Conservation (phyloP, 2,329 filamentous ascomycete species). For the Phyllosticta citribraziliensis region DNA sequence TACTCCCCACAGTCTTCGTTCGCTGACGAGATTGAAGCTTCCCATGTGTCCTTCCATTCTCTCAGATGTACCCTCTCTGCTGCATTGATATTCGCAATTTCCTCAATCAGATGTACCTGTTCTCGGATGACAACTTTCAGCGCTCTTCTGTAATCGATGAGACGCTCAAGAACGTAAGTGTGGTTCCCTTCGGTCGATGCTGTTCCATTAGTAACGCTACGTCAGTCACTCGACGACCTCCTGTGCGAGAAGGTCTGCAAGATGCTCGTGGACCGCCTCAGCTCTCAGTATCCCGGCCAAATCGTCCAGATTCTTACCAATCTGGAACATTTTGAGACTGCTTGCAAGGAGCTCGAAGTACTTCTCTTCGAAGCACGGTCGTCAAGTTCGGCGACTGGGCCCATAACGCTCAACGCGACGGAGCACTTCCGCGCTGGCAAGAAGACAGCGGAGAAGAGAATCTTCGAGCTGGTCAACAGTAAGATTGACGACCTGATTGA, state of each 20-base stretch:
- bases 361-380: slow-evolving; percentile 77
- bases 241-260: slow-evolving; percentile 79
- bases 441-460: slow-evolving; percentile 92
- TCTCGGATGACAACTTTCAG: slow-evolving; percentile 91
- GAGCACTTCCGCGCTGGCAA: slow-evolving; percentile 82
- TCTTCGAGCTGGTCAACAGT: slow-evolving; percentile 96
- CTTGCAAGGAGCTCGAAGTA: slow-evolving; percentile 80
- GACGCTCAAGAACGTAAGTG: slow-evolving; percentile 62
- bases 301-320: slow-evolving; percentile 99
- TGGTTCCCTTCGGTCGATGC: not conserved
- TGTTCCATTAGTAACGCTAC: not conserved
- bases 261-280: slow-evolving; percentile 76
- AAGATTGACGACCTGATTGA: slow-evolving; percentile 98
- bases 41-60: slow-evolving; percentile 92
- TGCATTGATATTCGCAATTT: slow-evolving; percentile 98
- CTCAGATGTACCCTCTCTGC: slow-evolving; percentile 96
- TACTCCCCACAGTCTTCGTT: slow-evolving; percentile 7
- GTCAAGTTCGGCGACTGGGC: slow-evolving; percentile 68
- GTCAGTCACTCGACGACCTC: slow-evolving; percentile 77
- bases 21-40: slow-evolving; percentile 47
- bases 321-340: slow-evolving; percentile 89
- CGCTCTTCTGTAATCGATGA: slow-evolving; percentile 85
- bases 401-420: slow-evolving; percentile 71
- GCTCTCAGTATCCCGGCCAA: slow-evolving; percentile 89
- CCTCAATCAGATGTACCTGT: slow-evolving; percentile 95